Percentiles rank a stretch among this genome's conserved stretches.
These are phyloP conservation scores for Penicillium dipodomyicola DNA, from an alignment of 495 filamentous ascomycete species.

Conservation along the genomic window DNA sequence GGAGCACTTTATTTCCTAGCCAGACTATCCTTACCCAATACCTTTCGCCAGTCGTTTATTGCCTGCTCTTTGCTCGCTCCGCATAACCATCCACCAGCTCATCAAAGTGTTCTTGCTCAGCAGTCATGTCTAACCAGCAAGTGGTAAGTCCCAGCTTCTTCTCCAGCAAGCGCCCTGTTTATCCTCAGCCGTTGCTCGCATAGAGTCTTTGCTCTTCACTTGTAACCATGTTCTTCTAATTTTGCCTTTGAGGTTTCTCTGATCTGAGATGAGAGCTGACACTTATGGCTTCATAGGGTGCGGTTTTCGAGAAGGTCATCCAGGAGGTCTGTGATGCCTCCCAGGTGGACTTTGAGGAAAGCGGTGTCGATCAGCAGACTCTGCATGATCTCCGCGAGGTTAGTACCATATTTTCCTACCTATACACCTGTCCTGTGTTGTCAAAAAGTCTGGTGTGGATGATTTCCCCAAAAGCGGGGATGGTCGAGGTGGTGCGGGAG, in stretches of 20 bases:
- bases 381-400: slow-evolving; percentile 83
- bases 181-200: slow-evolving; percentile 17
- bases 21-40: slow-evolving; percentile 1
- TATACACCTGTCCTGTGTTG: slow-evolving; percentile 19
- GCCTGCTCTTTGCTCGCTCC: not conserved
- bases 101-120: slow-evolving; percentile 2
- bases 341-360: slow-evolving; percentile 93
- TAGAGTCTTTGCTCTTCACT: not conserved
- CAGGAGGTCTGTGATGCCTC: slow-evolving; percentile 84
- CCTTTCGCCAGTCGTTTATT: not conserved
- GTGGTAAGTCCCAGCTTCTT: slow-evolving; percentile 52
- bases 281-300: slow-evolving; percentile 54
- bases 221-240: not conserved
- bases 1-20: slow-evolving; percentile 14
- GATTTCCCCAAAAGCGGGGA: slow-evolving; percentile 35
- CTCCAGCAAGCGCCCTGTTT: slow-evolving; percentile 19
- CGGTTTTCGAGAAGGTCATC: slow-evolving; percentile 86
- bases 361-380: slow-evolving; percentile 81
- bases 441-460: slow-evolving; percentile 10
- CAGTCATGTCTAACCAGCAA: slow-evolving; percentile 60
- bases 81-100: not conserved
- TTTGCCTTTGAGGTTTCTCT: not conserved
- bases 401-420: slow-evolving; percentile 35
- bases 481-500: slow-evolving; percentile 38
- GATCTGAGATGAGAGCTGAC: slow-evolving; percentile 31